phyloP scores from a whole-genome alignment of 257 asterid genomes.

The Capsicum pubescens region DNA sequence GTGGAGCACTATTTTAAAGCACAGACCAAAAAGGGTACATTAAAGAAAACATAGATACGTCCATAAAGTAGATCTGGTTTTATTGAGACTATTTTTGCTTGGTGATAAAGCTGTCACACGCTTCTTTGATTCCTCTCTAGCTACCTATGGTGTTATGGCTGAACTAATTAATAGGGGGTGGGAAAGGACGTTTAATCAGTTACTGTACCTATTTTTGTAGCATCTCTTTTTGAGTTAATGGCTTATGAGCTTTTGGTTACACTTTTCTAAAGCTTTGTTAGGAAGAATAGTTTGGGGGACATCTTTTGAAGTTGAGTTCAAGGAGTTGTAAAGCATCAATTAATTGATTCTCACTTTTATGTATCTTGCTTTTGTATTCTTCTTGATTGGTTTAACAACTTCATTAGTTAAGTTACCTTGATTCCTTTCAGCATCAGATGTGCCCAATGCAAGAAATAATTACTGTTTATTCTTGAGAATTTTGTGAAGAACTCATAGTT shows the following conservation, averaged over 20 bases:
- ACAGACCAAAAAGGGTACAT: conserved; percentile 31
- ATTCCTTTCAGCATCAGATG: conserved; percentile 7
- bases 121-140: conserved; percentile 35
- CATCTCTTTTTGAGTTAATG: conserved; percentile 28
- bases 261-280: conserved; percentile 37
- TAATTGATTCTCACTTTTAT: conserved; percentile 26
- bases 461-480: not conserved
- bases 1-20: conserved; percentile 33
- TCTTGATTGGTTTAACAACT: conserved; percentile 8
- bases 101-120: conserved; percentile 26
- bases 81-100: conserved; percentile 22
- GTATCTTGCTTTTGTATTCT: not conserved
- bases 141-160: conserved; percentile 15
- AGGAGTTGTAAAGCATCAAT: conserved; percentile 20
- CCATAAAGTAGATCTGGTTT: conserved; percentile 5
- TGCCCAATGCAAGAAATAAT: not conserved
- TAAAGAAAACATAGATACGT: conserved; percentile 12
- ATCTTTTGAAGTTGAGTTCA: conserved; percentile 29
- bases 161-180: conserved; percentile 27
- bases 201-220: conserved; percentile 16
- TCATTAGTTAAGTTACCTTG: conserved; percentile 8
- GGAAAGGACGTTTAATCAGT: not conserved
- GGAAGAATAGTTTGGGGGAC: conserved; percentile 30
- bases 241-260: conserved; percentile 27
- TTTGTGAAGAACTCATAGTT: not conserved